phyloP scores from a whole-genome alignment of 2,329 filamentous ascomycete species.

The Magnaporthales sp. region DNA sequence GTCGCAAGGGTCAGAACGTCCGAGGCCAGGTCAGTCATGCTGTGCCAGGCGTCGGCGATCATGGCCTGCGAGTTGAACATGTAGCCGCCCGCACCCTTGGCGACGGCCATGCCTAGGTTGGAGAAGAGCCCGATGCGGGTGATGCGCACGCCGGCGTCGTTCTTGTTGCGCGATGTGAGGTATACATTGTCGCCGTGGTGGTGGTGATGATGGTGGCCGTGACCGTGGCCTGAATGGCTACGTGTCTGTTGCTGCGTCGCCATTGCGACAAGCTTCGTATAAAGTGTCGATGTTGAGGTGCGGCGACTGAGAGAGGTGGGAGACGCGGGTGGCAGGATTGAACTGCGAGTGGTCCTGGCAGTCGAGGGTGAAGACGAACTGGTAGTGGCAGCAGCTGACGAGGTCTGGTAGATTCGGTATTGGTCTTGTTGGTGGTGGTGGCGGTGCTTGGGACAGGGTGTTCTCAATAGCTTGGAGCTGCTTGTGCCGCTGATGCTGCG shows the following conservation, averaged over 20 bases:
- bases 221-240: conserved; percentile 21
- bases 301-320: neutral
- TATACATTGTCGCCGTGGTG: conserved; percentile 83
- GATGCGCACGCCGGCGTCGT: conserved; percentile 88
- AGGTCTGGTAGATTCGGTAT: conserved; percentile 4
- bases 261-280: conserved; percentile 1
- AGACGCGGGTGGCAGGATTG: neutral
- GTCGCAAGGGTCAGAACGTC: conserved; percentile 91
- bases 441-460: conserved; percentile 4
- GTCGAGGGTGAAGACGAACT: conserved; percentile 17
- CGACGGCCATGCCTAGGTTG: conserved; percentile 89
- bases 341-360: neutral
- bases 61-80: conserved; percentile 91
- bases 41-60: conserved; percentile 90
- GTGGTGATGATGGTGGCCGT: conserved; percentile 50
- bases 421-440: neutral
- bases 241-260: conserved; percentile 7
- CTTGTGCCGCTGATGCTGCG: neutral
- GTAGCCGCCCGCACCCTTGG: conserved; percentile 87
- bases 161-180: conserved; percentile 72
- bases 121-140: conserved; percentile 82
- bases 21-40: conserved; percentile 87
- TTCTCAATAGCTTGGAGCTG: conserved; percentile 1
- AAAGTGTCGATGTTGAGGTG: neutral
- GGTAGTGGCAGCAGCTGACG: conserved; percentile 20